Conservation (phyloP, 148 eudicot genomes). For the Rheum nobile region DNA sequence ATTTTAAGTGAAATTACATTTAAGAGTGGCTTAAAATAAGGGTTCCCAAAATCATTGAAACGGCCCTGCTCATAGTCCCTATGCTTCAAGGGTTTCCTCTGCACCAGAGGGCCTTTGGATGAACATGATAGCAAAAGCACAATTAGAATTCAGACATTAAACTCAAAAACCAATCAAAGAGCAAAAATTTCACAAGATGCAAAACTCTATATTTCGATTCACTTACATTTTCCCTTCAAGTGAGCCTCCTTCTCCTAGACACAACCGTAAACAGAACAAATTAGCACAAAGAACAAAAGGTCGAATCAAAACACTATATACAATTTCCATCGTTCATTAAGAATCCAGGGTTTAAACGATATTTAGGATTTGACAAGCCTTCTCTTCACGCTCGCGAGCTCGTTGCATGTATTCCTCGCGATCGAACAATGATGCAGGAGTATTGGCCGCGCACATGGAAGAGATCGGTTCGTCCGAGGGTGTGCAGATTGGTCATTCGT, state of each 20-base stretch:
- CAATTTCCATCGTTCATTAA: neutral
- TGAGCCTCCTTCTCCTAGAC: slow-evolving; percentile 47
- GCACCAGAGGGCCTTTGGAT: slow-evolving; percentile 92
- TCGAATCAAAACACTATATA: neutral
- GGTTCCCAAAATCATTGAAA: no score
- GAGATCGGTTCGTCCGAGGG: no score
- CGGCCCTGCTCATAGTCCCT: slow-evolving; percentile 96
- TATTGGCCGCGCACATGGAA: no score
- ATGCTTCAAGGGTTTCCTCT: slow-evolving; percentile 91
- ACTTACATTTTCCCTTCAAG: slow-evolving; percentile 64
- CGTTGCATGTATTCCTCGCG: slow-evolving; percentile 80
- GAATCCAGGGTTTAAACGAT: neutral
- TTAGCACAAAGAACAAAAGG: neutral
- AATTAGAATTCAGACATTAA: neutral
- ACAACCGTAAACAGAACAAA: neutral
- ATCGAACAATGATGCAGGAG: no score
- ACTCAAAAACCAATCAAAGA: neutral
- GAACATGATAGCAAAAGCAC: slow-evolving; percentile 15
- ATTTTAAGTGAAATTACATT: no score
- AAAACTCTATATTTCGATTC: neutral
- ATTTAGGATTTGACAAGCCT: slow-evolving; percentile 23
- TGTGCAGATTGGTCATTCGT: no score
- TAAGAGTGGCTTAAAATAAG: no score
- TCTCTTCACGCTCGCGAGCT: slow-evolving; percentile 90
- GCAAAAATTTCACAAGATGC: neutral